These are phyloP conservation scores for Fragosphaeria purpurea DNA, from an alignment of 2,329 filamentous ascomycete species.

Conservation along the genomic window DNA sequence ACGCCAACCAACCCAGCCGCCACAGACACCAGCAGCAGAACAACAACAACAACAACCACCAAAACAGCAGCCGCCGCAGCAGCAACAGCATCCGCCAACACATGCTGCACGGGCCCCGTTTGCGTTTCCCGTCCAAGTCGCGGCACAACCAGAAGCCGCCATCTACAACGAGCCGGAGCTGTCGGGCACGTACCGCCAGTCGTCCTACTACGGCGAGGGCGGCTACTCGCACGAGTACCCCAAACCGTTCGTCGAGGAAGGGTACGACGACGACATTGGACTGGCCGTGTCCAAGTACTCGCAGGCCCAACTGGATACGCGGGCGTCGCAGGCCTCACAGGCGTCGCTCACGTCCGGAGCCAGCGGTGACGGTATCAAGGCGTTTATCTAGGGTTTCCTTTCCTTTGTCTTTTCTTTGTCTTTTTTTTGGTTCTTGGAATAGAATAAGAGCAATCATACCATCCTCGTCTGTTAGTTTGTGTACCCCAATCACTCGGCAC, in stretches of 20 bases:
- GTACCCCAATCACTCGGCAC: no score
- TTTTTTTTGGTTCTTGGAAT: neutral
- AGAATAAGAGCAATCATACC: no score
- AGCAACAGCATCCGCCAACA: no score
- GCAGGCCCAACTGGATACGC: constrained; percentile 6
- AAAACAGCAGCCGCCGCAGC: no score
- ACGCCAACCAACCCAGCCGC: neutral
- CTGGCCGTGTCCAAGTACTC: constrained; percentile 11
- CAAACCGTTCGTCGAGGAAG: constrained; percentile 3
- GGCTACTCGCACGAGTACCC: constrained; percentile 5
- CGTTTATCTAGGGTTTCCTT: neutral
- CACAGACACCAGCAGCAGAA: constrained; percentile 3
- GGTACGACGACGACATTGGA: constrained; percentile 1
- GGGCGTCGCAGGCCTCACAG: constrained; percentile 1
- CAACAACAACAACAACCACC: no score
- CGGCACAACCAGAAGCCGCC: neutral
- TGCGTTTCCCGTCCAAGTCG: no score
- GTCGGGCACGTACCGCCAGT: neutral
- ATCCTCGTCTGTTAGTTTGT: no score
- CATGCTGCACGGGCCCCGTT: no score
- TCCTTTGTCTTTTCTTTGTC: neutral
- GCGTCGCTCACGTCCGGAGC: constrained; percentile 1
- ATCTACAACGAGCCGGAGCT: neutral
- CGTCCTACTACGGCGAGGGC: constrained; percentile 5
- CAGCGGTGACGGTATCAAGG: neutral